Percentiles rank a stretch among this genome's conserved stretches.
Conservation (phyloP, 768 basidiomycete species). For the Astraeus odoratus region DNA sequence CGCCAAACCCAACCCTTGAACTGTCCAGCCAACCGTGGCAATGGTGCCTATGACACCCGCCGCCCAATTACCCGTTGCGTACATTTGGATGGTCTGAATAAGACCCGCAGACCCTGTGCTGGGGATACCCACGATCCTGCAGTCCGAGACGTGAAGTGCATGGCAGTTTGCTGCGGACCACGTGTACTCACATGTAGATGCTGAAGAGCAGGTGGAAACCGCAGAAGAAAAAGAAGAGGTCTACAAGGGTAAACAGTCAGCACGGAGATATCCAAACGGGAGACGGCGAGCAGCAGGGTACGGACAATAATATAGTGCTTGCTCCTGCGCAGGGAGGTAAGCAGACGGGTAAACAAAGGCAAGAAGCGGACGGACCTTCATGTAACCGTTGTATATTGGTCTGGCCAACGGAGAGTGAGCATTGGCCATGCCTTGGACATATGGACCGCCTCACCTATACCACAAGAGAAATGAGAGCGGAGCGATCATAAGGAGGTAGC, state of each 20-base stretch:
- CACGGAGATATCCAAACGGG: conserved; percentile 8
- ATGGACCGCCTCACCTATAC: conserved; percentile 68
- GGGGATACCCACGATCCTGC: conserved; percentile 90
- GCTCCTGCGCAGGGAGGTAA: conserved; percentile 53
- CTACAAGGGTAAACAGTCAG: conserved; percentile 34
- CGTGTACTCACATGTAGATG: conserved; percentile 69
- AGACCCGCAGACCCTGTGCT: conserved; percentile 94
- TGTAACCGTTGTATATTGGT: conserved; percentile 95
- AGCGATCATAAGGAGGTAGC: conserved; percentile 75
- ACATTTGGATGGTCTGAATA: conserved; percentile 87
- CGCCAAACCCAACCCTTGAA: conserved; percentile 79
- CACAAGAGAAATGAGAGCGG: conserved; percentile 83
- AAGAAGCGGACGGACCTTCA: conserved; percentile 58
- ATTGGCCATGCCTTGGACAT: conserved; percentile 5
- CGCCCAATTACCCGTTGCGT: conserved; percentile 58
- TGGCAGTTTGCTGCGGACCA: conserved; percentile 16
- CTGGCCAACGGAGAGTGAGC: conserved; percentile 32
- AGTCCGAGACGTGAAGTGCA: conserved; percentile 12
- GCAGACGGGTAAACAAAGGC: conserved; percentile 18
- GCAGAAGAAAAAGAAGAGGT: conserved; percentile 94
- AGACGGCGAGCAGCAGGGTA: too few species aligned
- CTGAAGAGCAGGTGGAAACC: conserved; percentile 94
- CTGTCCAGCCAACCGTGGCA: conserved; percentile 78
- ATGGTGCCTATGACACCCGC: conserved; percentile 79
- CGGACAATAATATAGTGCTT: conserved; percentile 90